These are phyloP conservation scores for Thermothelomyces thermophilus DNA, from an alignment of 2,329 filamentous ascomycete species.

Conservation along the genomic window DNA sequence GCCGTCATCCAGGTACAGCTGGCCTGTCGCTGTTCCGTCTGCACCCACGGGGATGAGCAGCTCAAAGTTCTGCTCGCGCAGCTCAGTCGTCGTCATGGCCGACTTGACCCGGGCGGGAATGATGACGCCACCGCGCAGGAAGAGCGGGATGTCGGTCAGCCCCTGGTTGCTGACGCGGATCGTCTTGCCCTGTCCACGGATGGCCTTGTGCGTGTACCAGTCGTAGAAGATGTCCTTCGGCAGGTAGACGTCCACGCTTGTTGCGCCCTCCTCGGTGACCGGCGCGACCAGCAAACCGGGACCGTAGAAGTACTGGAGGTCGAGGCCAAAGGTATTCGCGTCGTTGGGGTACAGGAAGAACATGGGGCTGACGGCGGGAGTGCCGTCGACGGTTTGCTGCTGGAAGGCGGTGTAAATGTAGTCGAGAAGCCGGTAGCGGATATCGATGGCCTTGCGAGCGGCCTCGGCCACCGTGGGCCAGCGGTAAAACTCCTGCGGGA, in stretches of 20 bases:
- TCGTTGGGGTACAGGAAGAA: constrained; percentile 61
- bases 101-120: constrained; percentile 51
- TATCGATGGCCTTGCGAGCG: constrained; percentile 58
- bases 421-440: constrained; percentile 64
- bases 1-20: constrained; percentile 73
- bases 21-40: constrained; percentile 57
- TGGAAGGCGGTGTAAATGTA: constrained; percentile 68
- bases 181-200: constrained; percentile 36
- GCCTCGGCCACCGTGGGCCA: constrained; percentile 56
- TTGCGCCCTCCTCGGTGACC: constrained; percentile 39
- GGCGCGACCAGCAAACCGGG: constrained; percentile 39
- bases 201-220: constrained; percentile 42
- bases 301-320: constrained; percentile 44
- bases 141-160: constrained; percentile 55
- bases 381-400: constrained; percentile 54
- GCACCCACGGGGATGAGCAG: constrained; percentile 60
- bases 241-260: constrained; percentile 40
- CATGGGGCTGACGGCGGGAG: constrained; percentile 59
- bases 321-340: constrained; percentile 34
- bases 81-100: constrained; percentile 57
- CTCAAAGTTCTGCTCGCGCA: constrained; percentile 61
- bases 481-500: constrained; percentile 66
- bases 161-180: constrained; percentile 36
- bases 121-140: constrained; percentile 59
- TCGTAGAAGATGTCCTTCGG: constrained; percentile 45